Conservation (phyloP, 495 filamentous ascomycete genomes). For the Penicillium daleae region DNA sequence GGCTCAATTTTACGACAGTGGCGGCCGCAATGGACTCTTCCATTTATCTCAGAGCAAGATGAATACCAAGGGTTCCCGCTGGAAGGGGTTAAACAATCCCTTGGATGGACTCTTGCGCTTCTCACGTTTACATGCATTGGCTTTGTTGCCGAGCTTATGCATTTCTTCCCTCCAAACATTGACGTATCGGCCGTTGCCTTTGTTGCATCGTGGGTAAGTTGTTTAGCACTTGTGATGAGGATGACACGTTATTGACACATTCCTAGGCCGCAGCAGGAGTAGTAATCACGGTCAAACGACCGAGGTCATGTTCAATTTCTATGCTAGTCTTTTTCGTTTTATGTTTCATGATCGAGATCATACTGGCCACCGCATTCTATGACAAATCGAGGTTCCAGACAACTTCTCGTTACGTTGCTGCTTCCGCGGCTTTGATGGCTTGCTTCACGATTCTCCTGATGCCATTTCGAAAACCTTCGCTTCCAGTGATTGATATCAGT, state of each 20-base stretch:
- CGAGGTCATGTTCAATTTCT: conserved; percentile 45
- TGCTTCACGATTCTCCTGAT: conserved; percentile 64
- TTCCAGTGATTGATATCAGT: conserved; percentile 66
- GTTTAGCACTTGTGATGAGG: background rate
- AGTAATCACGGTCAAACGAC: conserved; percentile 52
- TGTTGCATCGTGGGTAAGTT: conserved; percentile 53
- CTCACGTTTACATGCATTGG: conserved; percentile 47
- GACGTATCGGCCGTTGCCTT: conserved; percentile 34
- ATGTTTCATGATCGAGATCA: conserved; percentile 46
- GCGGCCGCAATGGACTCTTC: conserved; percentile 53
- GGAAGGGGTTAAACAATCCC: conserved; percentile 29
- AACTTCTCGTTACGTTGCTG: conserved; percentile 44
- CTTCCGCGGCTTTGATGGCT: conserved; percentile 43
- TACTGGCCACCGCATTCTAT: conserved; percentile 35
- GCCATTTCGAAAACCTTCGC: conserved; percentile 67
- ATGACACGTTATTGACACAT: conserved; percentile 10
- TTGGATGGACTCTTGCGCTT: conserved; percentile 42
- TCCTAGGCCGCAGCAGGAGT: conserved; percentile 46
- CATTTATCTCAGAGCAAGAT: conserved; percentile 51
- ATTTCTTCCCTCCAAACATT: conserved; percentile 36
- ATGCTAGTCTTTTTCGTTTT: conserved; percentile 38
- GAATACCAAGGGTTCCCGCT: conserved; percentile 34
- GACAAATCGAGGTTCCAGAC: conserved; percentile 31
- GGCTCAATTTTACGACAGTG: conserved; percentile 27
- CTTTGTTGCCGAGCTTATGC: conserved; percentile 43